Percentiles rank a stretch among this genome's conserved stretches.
Conservation (phyloP, 352 stramenopile genomes). For the Halophytophthora polymorphica region DNA sequence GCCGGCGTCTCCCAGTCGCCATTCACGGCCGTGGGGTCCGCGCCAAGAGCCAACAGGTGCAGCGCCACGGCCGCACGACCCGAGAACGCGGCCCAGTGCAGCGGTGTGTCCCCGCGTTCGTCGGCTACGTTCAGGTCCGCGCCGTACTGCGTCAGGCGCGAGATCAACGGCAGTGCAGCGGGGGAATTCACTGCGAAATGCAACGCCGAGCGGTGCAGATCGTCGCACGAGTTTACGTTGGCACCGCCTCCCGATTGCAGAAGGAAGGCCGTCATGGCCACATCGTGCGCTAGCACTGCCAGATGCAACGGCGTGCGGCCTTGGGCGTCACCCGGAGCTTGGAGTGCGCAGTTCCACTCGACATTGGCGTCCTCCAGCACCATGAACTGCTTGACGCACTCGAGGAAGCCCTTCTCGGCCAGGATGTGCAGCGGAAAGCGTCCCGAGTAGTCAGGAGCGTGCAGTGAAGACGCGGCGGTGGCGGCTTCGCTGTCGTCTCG, state of each 20-base stretch:
- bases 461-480: constrained; percentile 12
- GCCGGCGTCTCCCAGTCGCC: constrained; percentile 54
- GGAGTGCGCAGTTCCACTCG: constrained; percentile 21
- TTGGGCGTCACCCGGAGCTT: constrained; percentile 21
- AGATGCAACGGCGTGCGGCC: constrained; percentile 39
- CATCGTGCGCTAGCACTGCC: constrained; percentile 31
- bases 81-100: constrained; percentile 64
- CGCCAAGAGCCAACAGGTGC: constrained; percentile 39
- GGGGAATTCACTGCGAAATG: constrained; percentile 42
- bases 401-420: constrained; percentile 37
- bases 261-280: constrained; percentile 28
- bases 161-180: constrained; percentile 18
- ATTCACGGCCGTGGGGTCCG: constrained; percentile 45
- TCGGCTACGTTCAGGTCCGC: constrained; percentile 48
- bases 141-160: constrained; percentile 22
- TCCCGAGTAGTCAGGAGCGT: constrained; percentile 27
- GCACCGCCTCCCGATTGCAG: constrained; percentile 18
- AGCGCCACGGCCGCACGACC: constrained; percentile 38
- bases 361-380: constrained; percentile 8
- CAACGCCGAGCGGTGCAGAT: constrained; percentile 28
- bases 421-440: constrained; percentile 46
- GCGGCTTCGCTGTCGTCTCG: constrained; percentile 3
- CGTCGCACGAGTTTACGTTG: constrained; percentile 26
- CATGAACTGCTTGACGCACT: constrained; percentile 52
- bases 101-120: constrained; percentile 58